Conservation (phyloP, 2,329 filamentous ascomycete species). For the Colletotrichum viniferum region DNA sequence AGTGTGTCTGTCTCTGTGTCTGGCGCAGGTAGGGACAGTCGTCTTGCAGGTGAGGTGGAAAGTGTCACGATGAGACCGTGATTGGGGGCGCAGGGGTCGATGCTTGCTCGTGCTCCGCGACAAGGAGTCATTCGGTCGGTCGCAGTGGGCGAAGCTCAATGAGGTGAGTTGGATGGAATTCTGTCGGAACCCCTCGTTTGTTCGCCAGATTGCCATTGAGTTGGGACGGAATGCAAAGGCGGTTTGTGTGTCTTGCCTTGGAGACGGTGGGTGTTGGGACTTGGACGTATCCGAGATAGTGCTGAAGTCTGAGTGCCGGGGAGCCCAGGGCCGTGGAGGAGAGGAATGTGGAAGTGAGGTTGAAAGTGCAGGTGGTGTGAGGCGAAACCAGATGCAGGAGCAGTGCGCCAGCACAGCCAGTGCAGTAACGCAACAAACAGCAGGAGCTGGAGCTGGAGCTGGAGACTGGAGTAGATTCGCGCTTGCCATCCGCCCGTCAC, state of each 20-base stretch:
- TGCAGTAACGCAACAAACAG: neutral
- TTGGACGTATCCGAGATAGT: constrained; percentile 4
- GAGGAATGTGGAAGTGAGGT: neutral
- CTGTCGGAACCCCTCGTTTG: neutral
- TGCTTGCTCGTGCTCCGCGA: neutral
- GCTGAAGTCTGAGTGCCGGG: constrained; percentile 5
- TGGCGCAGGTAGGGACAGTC: neutral
- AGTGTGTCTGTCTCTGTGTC: neutral
- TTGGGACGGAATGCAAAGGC: constrained; percentile 5
- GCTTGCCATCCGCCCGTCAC: neutral
- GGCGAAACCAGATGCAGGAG: neutral
- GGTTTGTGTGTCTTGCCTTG: neutral
- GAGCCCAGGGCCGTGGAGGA: neutral
- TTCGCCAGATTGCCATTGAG: neutral
- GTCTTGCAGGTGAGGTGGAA: neutral
- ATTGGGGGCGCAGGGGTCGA: neutral
- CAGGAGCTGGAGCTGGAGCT: neutral
- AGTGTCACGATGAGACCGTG: constrained; percentile 8
- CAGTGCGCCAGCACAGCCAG: neutral
- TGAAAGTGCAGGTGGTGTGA: neutral
- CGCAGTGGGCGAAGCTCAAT: neutral
- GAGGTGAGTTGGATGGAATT: neutral
- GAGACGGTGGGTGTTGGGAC: neutral
- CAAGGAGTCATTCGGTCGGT: neutral
- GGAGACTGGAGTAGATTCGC: neutral